These are phyloP conservation scores for Pleoardoris graminearum DNA, from an alignment of 2,329 filamentous ascomycete species.

Conservation along the genomic window DNA sequence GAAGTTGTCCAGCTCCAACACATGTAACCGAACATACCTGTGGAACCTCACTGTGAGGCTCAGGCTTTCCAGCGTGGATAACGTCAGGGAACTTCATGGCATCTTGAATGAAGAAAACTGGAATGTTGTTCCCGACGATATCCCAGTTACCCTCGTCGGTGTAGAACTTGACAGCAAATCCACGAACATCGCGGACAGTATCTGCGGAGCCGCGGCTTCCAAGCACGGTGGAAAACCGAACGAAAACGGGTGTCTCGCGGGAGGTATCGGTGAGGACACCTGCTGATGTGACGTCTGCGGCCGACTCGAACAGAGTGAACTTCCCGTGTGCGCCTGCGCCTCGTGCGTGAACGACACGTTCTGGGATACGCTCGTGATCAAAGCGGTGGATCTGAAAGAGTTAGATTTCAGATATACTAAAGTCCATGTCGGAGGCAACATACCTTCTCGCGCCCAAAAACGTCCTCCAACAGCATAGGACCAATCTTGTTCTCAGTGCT, in stretches of 20 bases:
- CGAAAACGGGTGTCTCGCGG: slow-evolving; percentile 67
- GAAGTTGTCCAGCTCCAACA: not conserved
- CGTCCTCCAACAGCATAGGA: slow-evolving; percentile 71
- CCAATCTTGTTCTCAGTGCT: slow-evolving; percentile 66
- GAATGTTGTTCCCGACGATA: slow-evolving; percentile 73
- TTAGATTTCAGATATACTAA: slow-evolving; percentile 6
- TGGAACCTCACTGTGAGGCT: slow-evolving; percentile 71
- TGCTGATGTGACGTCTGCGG: slow-evolving; percentile 65
- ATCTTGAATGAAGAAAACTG: slow-evolving; percentile 77
- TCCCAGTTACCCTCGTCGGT: slow-evolving; percentile 79
- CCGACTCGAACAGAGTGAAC: slow-evolving; percentile 67
- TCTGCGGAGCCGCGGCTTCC: slow-evolving; percentile 77
- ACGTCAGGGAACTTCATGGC: slow-evolving; percentile 74
- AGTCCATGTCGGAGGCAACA: slow-evolving; percentile 2
- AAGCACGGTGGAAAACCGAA: slow-evolving; percentile 78
- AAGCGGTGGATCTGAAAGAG: slow-evolving; percentile 68
- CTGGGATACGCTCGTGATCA: slow-evolving; percentile 73
- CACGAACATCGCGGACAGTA: slow-evolving; percentile 80
- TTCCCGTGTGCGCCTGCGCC: slow-evolving; percentile 67
- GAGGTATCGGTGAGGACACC: slow-evolving; percentile 69
- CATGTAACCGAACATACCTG: slow-evolving; percentile 46
- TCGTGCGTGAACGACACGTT: slow-evolving; percentile 69
- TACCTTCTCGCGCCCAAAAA: slow-evolving; percentile 74
- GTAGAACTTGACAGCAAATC: slow-evolving; percentile 79
- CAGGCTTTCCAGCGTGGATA: slow-evolving; percentile 66